phyloP scores from a whole-genome alignment of 768 basidiomycete species.

The Rhodosporidiobolus odoratus region DNA sequence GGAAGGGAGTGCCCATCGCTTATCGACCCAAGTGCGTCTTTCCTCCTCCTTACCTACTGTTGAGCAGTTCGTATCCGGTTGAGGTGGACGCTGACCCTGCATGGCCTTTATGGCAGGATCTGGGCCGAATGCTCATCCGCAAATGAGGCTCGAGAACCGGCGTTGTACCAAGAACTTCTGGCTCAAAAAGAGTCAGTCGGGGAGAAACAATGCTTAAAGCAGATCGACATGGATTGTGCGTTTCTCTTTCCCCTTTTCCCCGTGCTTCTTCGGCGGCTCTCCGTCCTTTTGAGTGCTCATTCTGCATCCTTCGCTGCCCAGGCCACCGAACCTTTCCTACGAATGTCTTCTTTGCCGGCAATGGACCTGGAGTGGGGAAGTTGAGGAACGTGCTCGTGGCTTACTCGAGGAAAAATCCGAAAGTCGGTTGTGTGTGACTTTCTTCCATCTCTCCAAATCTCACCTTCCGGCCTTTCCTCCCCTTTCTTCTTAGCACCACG shows the following conservation, averaged over 20 bases:
- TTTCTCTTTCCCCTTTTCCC: too few species aligned
- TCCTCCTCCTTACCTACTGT: background rate
- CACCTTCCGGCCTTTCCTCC: too few species aligned
- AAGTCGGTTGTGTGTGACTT: conserved; percentile 60
- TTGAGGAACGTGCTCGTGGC: conserved; percentile 81
- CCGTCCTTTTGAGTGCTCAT: background rate
- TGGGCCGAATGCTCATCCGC: conserved; percentile 94
- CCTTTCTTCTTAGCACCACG: too few species aligned
- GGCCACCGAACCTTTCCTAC: conserved; percentile 46
- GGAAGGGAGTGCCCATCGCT: conserved; percentile 77
- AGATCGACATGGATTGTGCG: conserved; percentile 83
- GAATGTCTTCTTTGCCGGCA: conserved; percentile 85
- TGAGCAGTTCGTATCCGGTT: background rate
- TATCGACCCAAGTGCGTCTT: conserved; percentile 64
- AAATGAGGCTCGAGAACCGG: conserved; percentile 85
- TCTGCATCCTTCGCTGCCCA: background rate
- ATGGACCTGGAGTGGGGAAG: conserved; percentile 89
- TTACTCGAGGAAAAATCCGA: conserved; percentile 86
- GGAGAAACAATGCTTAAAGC: conserved; percentile 50
- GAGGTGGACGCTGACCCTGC: background rate
- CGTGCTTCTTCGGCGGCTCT: background rate
- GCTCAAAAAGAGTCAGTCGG: conserved; percentile 47
- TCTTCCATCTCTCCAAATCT: background rate
- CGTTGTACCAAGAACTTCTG: conserved; percentile 79
- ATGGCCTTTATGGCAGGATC: conserved; percentile 26